These are phyloP conservation scores for Lanmaoa pseudosensibilis DNA, from an alignment of 768 basidiomycete genomes.

Conservation along the genomic window DNA sequence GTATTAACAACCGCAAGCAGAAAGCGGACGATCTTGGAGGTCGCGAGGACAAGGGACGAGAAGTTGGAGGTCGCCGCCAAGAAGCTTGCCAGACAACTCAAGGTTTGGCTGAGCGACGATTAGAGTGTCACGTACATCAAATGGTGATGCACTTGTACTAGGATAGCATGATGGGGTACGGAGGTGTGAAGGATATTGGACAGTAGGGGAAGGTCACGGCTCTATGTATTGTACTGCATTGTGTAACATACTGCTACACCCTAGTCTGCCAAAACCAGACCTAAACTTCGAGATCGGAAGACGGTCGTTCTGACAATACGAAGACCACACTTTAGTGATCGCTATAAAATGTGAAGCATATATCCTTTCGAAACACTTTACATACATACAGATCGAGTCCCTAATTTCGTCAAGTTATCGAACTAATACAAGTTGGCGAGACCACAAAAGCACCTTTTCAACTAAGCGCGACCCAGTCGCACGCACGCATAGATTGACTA, in stretches of 20 bases:
- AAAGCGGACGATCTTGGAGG: conserved; percentile 57
- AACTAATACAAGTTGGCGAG: background rate
- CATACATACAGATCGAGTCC: too few species aligned
- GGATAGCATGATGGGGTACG: background rate
- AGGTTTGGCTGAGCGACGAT: conserved; percentile 38
- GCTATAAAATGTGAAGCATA: too few species aligned
- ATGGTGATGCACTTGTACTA: background rate
- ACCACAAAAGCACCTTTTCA: background rate
- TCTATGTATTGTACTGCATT: background rate
- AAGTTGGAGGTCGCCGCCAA: conserved; percentile 56
- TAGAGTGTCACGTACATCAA: background rate
- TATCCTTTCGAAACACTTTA: too few species aligned
- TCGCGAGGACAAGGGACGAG: conserved; percentile 51
- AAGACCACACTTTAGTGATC: too few species aligned
- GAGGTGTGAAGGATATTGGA: too few species aligned
- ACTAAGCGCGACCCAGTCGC: conserved; percentile 26
- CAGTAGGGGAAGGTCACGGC: background rate
- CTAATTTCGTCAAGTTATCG: too few species aligned
- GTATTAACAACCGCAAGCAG: conserved; percentile 32
- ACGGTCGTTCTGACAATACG: too few species aligned
- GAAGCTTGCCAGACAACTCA: conserved; percentile 50
- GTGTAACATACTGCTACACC: background rate
- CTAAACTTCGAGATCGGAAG: too few species aligned
- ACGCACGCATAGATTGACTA: conserved; percentile 17
- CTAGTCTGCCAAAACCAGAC: too few species aligned